Base-by-base conservation (phyloP, 139 green algal genomes). In the Coccomyxa sp. region DNA sequence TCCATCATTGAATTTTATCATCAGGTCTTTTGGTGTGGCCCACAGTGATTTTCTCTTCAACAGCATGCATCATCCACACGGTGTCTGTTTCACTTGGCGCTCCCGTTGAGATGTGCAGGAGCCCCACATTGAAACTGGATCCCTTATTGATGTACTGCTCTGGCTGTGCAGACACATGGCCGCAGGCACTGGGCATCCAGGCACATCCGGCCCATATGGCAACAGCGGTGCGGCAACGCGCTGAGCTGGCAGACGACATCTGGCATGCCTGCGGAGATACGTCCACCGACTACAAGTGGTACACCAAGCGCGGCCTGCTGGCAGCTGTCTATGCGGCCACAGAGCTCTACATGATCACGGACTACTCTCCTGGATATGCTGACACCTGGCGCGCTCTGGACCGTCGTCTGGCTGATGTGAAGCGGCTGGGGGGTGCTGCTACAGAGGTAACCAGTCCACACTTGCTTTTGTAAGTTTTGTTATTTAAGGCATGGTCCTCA, bases 321-420 rank as follows among this genome's bases (percentile, higher is more conserved):
- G 86, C 87, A 0, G 86, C 85, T 0, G 85, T 93, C 1, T 96
- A 95, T 79, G 85, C 83, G 14, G 86, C 84, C 28, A 92, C 90
- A 60, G 92, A 95, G 86, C 85, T 96, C 13, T 96, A 92, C 86
- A 95, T 96, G 91, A 85, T 97, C 9, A 95, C 90, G 38, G 94
- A 97, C 87, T 92, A 87, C 76, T 94, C 90, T 0, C 88, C 91
- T 59, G 90, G 82, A 9, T 93, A 87, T 81, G 75, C 81, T 30
- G 92, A 96, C 82, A 95, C 93, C 0, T 96, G 93, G 93, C 85
- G 90, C 71, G 87, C 90, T 58, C 74, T 95, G 38, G 90, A 95
- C 38, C 79, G 89, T 27, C 84, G 87, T 3, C 79, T 95, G 16
- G 51, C 76, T 10, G 90, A 90, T 30, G 86, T 85, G 67, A 79